These are phyloP conservation scores for Rhodocollybia butyracea DNA, from an alignment of 768 basidiomycete genomes.

Conservation along the genomic window DNA sequence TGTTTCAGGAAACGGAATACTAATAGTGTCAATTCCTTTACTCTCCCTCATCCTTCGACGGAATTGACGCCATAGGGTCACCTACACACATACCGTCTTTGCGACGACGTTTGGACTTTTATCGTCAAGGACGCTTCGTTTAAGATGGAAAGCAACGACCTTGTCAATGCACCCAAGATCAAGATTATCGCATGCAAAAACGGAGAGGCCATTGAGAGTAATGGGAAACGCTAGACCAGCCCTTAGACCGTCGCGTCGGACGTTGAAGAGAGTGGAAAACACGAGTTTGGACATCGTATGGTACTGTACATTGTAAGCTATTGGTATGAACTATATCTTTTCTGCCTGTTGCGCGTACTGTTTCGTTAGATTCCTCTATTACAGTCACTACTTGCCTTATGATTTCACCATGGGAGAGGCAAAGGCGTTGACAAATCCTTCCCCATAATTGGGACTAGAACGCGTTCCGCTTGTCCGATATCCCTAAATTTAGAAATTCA, in stretches of 20 bases:
- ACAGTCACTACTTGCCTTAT: neutral
- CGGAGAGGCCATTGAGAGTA: constrained; percentile 72
- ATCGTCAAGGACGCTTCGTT: constrained; percentile 90
- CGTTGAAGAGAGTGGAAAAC: too few species aligned
- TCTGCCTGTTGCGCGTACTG: neutral
- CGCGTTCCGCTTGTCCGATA: constrained; percentile 39
- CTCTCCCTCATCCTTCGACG: constrained; percentile 7
- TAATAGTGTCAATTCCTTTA: neutral
- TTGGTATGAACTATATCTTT: neutral
- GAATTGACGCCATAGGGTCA: constrained; percentile 59
- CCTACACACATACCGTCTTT: constrained; percentile 86
- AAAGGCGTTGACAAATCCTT: constrained; percentile 36
- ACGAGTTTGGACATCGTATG: neutral
- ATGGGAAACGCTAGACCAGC: neutral
- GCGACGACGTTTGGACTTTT: constrained; percentile 99
- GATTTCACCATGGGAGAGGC: constrained; percentile 35
- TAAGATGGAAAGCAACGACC: constrained; percentile 92
- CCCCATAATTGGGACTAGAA: constrained; percentile 25
- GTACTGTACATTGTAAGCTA: neutral
- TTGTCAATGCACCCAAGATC: constrained; percentile 71
- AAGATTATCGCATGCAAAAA: constrained; percentile 99
- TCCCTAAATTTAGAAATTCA: constrained; percentile 24
- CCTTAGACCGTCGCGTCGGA: too few species aligned
- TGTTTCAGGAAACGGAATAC: neutral
- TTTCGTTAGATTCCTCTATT: neutral